A percentile compares a stretch with the other conserved stretches of the same genome.
Conservation (phyloP, 1,284 basidiomycete genomes). For the Neonothopanus nambi region DNA sequence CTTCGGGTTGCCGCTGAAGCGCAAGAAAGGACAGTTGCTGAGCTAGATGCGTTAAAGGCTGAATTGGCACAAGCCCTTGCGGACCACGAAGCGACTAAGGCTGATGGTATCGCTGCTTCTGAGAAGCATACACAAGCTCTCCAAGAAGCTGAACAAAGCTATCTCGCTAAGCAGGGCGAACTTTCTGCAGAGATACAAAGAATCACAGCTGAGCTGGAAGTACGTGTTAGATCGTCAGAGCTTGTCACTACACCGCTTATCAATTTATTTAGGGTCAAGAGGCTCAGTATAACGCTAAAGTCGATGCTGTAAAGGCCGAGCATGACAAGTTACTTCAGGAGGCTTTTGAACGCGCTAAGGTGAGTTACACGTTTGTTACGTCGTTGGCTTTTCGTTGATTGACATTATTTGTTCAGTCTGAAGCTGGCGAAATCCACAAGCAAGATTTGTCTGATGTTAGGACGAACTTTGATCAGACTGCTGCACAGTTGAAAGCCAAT, state of each 20-base stretch:
- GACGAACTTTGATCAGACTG: slow-evolving; percentile 59
- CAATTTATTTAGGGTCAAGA: slow-evolving; percentile 59
- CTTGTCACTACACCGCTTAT: slow-evolving; percentile 9
- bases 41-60: slow-evolving; percentile 46
- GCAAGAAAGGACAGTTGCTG: slow-evolving; percentile 43
- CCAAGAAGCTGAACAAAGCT: slow-evolving; percentile 49
- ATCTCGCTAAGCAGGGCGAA: slow-evolving; percentile 51
- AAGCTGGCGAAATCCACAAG: slow-evolving; percentile 66
- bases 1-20: slow-evolving; percentile 46
- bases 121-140: slow-evolving; percentile 50
- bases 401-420: slow-evolving; percentile 41
- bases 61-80: slow-evolving; percentile 46
- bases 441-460: slow-evolving; percentile 72
- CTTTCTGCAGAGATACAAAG: slow-evolving; percentile 58
- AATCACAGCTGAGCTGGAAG: slow-evolving; percentile 64
- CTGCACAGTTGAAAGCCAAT: slow-evolving; percentile 64
- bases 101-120: slow-evolving; percentile 42
- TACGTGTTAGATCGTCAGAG: slow-evolving; percentile 28
- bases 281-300: slow-evolving; percentile 62
- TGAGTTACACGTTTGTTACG: slow-evolving; percentile 26
- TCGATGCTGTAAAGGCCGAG: slow-evolving; percentile 66
- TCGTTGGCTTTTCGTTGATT: slow-evolving; percentile 6
- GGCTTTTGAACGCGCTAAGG: slow-evolving; percentile 78
- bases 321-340: slow-evolving; percentile 65
- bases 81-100: slow-evolving; percentile 49